Evolutionary conservation across 345 rosid genomes (phyloP).

Genomic region (Pelargonium nanum): DNA sequence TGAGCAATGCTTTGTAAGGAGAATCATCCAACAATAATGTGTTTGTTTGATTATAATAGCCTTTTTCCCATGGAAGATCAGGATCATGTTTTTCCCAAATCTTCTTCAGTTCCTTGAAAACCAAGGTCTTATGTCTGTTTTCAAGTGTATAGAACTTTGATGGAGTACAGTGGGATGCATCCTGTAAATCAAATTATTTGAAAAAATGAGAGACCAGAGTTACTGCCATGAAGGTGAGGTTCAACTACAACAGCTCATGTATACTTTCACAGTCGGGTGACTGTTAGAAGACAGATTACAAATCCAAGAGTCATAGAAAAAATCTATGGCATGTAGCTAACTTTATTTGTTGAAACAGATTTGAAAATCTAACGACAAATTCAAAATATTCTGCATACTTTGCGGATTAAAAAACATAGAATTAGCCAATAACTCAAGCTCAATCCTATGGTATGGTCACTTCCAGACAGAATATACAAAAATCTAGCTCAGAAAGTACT

Average conservation of each 20-base stretch:
- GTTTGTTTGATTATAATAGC: slow-evolving; percentile 57
- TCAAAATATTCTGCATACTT: too few relatives aligned
- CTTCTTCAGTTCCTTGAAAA: slow-evolving; percentile 64
- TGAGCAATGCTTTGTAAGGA: slow-evolving; percentile 89
- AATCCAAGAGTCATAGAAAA: not conserved
- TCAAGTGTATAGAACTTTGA: slow-evolving; percentile 49
- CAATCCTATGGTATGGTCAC: too few relatives aligned
- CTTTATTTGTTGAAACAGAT: not conserved
- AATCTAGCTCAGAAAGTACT: too few relatives aligned
- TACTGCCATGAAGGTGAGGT: too few relatives aligned
- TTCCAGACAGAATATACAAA: too few relatives aligned
- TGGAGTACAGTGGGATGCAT: slow-evolving; percentile 50
- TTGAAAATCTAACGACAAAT: not conserved
- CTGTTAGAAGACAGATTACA: not conserved
- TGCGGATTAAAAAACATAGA: not conserved
- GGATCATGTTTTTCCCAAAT: slow-evolving; percentile 63
- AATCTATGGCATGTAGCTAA: not conserved
- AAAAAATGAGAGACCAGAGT: not conserved
- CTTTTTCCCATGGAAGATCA: slow-evolving; percentile 54
- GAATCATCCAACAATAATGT: slow-evolving; percentile 80
- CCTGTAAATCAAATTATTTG: slow-evolving; percentile 29
- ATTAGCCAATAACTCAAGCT: not conserved
- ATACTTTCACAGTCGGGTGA: not conserved
- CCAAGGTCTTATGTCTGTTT: slow-evolving; percentile 52
- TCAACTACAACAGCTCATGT: not conserved